Percentiles rank a stretch among this genome's conserved stretches.
phyloP scores from a whole-genome alignment of 1,284 basidiomycete genomes.

The Pseudozyma flocculosa region DNA sequence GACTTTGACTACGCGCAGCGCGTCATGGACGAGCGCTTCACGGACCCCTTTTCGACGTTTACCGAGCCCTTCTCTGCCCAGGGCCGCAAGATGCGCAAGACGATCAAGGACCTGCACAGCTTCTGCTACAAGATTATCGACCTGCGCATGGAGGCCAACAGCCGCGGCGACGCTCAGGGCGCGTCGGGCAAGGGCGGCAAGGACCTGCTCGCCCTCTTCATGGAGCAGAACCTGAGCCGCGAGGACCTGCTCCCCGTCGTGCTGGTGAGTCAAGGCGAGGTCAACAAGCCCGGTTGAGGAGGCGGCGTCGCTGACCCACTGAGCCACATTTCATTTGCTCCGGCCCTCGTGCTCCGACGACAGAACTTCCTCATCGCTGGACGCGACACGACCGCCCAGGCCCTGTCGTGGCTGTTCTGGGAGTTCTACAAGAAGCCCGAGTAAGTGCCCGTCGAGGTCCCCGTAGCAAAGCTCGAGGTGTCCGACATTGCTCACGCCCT shows the following conservation, averaged over 20 bases:
- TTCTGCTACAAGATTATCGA: constrained; percentile 50
- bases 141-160: constrained; percentile 27
- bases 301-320: no score
- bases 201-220: constrained; percentile 48
- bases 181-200: constrained; percentile 41
- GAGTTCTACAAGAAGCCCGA: constrained; percentile 36
- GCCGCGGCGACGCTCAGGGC: constrained; percentile 17
- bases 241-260: constrained; percentile 45
- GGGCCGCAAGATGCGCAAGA: constrained; percentile 25
- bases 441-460: no score
- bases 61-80: constrained; percentile 27
- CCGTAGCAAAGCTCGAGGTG: no score
- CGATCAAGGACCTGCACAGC: constrained; percentile 41
- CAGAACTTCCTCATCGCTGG: constrained; percentile 50
- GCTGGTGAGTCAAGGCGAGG: constrained; percentile 6
- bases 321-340: no score
- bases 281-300: no score
- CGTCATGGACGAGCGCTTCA: constrained; percentile 37
- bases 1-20: constrained; percentile 44
- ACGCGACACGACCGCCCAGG: constrained; percentile 46
- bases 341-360: no score
- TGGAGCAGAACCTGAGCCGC: constrained; percentile 35
- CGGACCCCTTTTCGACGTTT: constrained; percentile 18
- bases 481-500: no score
- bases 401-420: constrained; percentile 43